These are phyloP conservation scores for Bidens hawaiensis DNA, from an alignment of 140 eudicot species.

Conservation along the genomic window DNA sequence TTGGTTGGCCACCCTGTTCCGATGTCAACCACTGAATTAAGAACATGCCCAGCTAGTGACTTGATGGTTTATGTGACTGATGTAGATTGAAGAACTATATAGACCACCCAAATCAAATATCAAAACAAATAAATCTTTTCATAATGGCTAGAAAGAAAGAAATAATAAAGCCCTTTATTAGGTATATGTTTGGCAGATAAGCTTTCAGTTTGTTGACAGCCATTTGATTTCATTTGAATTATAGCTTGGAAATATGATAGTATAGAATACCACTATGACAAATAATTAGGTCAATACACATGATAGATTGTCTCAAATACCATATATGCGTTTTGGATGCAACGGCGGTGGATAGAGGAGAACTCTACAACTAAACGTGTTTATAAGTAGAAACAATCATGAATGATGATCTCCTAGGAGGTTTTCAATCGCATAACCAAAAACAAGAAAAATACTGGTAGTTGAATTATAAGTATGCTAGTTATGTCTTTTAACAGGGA, in stretches of 20 bases:
- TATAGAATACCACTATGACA: neutral
- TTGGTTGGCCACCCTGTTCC: slow-evolving; percentile 32
- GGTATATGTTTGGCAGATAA: slow-evolving; percentile 14
- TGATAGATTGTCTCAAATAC: neutral
- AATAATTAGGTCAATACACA: neutral
- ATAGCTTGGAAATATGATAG: neutral
- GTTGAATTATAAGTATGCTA: slow-evolving; percentile 4
- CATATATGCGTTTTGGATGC: neutral
- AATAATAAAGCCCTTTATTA: neutral
- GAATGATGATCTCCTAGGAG: neutral
- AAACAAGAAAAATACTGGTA: neutral
- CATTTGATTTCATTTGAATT: neutral
- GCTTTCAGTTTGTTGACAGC: slow-evolving; percentile 2
- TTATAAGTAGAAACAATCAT: neutral
- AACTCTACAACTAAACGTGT: neutral
- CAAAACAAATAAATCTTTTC: slow-evolving; percentile 10
- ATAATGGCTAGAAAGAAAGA: slow-evolving; percentile 13
- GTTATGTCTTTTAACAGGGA: slow-evolving; percentile 18
- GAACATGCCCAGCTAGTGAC: slow-evolving; percentile 26
- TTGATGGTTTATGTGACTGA: slow-evolving; percentile 28
- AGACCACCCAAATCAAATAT: slow-evolving; percentile 20
- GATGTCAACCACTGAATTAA: slow-evolving; percentile 33
- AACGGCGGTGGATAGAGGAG: neutral
- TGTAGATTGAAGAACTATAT: slow-evolving; percentile 19
- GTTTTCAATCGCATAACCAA: neutral